Base-by-base conservation (phyloP, 192 early-diverging fungal species). In the Coemansia interrupta region DNA sequence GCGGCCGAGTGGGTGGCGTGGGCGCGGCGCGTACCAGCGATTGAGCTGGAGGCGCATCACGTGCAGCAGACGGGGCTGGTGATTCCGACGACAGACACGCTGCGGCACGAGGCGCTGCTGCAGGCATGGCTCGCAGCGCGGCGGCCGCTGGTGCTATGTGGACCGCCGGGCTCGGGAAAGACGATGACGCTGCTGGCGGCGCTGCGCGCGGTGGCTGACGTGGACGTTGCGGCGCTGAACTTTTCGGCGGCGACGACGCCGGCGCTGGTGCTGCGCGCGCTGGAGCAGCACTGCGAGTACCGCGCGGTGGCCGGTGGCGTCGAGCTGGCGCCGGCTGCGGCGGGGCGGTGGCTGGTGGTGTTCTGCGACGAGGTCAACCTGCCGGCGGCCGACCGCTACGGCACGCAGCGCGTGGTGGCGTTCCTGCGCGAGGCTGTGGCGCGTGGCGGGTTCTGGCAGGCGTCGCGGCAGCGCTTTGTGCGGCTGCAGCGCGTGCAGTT, bases 351-450 rank as follows among this genome's bases (percentile, higher is more conserved):
- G 96, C 83, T 99, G 20, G 95, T 99, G 10, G 82, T 99, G 46
- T 99, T 99, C 74, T 99, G 97, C 73, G 97, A 99, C 70, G 97
- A 99, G 84, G 94, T 99, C 73, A 99, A 99, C 64, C 77, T 99
- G 68, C 97, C 97, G 0, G 91, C 93, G 15, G 78, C 81, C 13
- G 97, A 99, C 81, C 89, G 93, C 63, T 99, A 99, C 53, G 93
- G 93, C 19, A 98, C 97, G 19, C 97, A 99, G 68, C 88, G 95
- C 12, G 96, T 97, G 26, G 92, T 98, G 20, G 93, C 96, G 2
- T 98, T 97, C 72, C 64, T 99, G 58, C 86, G 97, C 38, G 93
- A 94, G 64, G 72, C 98, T 50, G 87, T 99, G 8, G 95, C 97
- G 70, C 89, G 90, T 63, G 89, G 90, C 54, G 97, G 97, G 26